Conservation (phyloP, 2,329 filamentous ascomycete species). For the Orbilia ellipsospora region DNA sequence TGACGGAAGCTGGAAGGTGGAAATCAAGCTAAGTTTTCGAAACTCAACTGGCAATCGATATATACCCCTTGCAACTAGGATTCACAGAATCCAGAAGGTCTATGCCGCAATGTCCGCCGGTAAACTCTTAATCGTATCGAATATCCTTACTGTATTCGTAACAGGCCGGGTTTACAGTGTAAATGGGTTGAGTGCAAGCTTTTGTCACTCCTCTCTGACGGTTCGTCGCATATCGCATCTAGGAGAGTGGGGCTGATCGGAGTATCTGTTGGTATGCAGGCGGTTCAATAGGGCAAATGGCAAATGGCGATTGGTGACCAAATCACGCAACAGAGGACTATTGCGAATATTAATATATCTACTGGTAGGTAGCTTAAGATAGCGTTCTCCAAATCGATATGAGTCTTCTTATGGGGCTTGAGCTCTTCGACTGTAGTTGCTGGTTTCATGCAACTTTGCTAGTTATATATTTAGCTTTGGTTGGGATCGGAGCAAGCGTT, state of each 20-base stretch:
- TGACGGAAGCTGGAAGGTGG: constrained; percentile 37
- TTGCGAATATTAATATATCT: neutral
- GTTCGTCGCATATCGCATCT: constrained; percentile 54
- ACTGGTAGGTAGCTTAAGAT: neutral
- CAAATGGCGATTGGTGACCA: constrained; percentile 11
- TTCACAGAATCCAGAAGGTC: too few species aligned
- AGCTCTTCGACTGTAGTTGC: too few species aligned
- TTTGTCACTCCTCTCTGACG: constrained; percentile 10
- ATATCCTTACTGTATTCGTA: constrained; percentile 39
- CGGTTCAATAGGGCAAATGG: constrained; percentile 19
- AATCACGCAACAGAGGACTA: constrained; percentile 12
- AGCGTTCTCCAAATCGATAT: too few species aligned
- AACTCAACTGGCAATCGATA: constrained; percentile 7
- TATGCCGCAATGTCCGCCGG: constrained; percentile 10
- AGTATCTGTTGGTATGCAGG: constrained; percentile 18
- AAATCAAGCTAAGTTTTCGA: constrained; percentile 13
- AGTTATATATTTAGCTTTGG: constrained; percentile 23
- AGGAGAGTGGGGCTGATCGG: constrained; percentile 40
- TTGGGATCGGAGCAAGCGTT: constrained; percentile 35
- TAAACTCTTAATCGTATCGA: constrained; percentile 36
- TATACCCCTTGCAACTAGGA: too few species aligned
- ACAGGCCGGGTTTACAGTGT: constrained; percentile 1
- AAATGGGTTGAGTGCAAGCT: constrained; percentile 6
- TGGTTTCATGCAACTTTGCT: constrained; percentile 14
- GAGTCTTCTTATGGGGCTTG: too few species aligned